Evolutionary conservation across 306 rosid genomes (phyloP).

Genomic region (Echinosophora koreensis): DNA sequence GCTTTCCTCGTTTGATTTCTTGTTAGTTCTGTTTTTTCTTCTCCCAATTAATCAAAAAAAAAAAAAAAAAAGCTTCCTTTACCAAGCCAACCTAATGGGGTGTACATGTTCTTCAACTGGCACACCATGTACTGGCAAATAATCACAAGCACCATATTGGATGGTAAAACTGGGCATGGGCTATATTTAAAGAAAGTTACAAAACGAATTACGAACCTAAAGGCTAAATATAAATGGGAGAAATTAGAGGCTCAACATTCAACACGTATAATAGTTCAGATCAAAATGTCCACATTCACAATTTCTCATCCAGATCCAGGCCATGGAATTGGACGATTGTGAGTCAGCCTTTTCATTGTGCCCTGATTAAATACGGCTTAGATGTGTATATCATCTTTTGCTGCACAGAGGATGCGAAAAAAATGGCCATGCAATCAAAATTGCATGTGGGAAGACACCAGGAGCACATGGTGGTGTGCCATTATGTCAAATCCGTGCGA

Average conservation of each 20-base stretch:
- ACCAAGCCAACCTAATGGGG: not conserved
- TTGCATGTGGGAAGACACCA: slow-evolving; percentile 66
- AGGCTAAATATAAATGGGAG: not conserved
- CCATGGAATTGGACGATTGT: slow-evolving; percentile 16
- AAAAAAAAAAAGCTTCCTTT: slow-evolving; percentile 1
- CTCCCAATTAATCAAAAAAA: too few species aligned
- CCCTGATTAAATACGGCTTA: slow-evolving; percentile 5
- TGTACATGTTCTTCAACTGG: not conserved
- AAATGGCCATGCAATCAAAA: slow-evolving; percentile 22
- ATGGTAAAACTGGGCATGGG: not conserved
- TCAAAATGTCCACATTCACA: not conserved
- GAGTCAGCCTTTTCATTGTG: slow-evolving; percentile 50
- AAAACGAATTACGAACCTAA: not conserved
- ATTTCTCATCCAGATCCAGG: too few species aligned
- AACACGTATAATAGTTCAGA: not conserved
- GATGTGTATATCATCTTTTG: slow-evolving; percentile 33
- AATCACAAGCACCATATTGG: not conserved
- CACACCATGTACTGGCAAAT: not conserved
- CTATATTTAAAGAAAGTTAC: not conserved
- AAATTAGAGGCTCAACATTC: not conserved
- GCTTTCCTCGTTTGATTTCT: too few species aligned
- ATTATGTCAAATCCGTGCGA: slow-evolving; percentile 59
- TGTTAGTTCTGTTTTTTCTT: too few species aligned
- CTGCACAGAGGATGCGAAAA: slow-evolving; percentile 47
- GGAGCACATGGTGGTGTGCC: slow-evolving; percentile 63